Conservation (phyloP, 306 rosid genomes). For the Leucaena leucocephala region DNA sequence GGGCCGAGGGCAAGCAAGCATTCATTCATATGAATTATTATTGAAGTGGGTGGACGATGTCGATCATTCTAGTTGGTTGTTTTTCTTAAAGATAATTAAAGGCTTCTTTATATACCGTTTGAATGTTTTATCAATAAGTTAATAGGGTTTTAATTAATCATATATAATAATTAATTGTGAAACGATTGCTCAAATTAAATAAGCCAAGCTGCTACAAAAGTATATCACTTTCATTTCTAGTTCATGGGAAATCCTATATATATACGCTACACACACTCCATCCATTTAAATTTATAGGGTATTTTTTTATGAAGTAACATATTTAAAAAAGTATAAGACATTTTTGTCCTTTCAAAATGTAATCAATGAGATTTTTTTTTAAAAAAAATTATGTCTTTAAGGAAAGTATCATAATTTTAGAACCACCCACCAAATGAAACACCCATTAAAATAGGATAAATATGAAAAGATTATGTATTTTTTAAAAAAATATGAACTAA, state of each 20-base stretch:
- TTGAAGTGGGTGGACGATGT: background rate
- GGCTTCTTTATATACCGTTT: background rate
- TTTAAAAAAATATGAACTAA: too few species aligned
- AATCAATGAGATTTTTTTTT: background rate
- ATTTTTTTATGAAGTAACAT: background rate
- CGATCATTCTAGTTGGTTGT: background rate
- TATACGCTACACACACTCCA: too few species aligned
- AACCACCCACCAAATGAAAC: too few species aligned
- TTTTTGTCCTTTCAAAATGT: background rate
- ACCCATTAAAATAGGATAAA: too few species aligned
- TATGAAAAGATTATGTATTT: too few species aligned
- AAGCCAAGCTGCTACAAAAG: background rate
- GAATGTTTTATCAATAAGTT: background rate
- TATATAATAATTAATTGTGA: background rate
- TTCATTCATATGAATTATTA: background rate
- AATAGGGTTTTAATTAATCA: background rate
- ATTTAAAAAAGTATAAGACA: background rate
- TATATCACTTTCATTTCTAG: background rate
- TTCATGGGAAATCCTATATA: background rate
- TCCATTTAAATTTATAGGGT: background rate
- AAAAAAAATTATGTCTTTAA: too few species aligned
- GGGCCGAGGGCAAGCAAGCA: background rate
- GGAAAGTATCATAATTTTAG: too few species aligned
- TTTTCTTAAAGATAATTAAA: background rate
- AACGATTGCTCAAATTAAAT: background rate